phyloP scores from a whole-genome alignment of 257 asterid species.

The Solanum acaule region DNA sequence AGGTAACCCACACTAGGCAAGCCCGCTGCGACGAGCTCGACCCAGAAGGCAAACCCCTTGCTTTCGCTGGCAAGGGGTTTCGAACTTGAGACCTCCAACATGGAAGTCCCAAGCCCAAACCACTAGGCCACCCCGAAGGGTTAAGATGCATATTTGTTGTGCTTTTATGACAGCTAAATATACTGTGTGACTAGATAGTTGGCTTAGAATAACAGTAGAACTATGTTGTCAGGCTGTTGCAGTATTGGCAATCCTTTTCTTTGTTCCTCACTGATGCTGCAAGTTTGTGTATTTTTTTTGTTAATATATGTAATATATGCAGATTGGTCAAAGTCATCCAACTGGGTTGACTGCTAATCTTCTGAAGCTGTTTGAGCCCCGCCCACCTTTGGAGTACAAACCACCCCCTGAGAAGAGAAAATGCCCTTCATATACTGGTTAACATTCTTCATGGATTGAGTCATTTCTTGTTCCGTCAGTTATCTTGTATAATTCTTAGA shows the following conservation, averaged over 20 bases:
- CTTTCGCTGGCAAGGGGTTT: no score
- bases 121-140: no score
- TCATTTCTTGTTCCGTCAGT: neutral
- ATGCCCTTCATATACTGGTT: constrained; percentile 82
- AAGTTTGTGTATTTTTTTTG: neutral
- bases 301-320: constrained; percentile 2
- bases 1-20: no score
- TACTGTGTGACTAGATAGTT: neutral
- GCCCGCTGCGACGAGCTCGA: no score
- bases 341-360: constrained; percentile 86
- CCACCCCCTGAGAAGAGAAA: constrained; percentile 94
- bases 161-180: neutral
- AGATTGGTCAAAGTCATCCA: constrained; percentile 98
- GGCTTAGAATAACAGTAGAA: neutral
- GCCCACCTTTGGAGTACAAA: constrained; percentile 91
- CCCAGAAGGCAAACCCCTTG: no score
- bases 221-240: neutral
- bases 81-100: no score
- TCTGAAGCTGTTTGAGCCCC: constrained; percentile 87
- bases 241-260: neutral
- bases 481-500: neutral
- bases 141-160: neutral
- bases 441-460: neutral
- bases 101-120: no score
- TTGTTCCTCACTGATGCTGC: neutral